phyloP scores from a whole-genome alignment of 257 asterid species.

The Jasminum sambac region DNA sequence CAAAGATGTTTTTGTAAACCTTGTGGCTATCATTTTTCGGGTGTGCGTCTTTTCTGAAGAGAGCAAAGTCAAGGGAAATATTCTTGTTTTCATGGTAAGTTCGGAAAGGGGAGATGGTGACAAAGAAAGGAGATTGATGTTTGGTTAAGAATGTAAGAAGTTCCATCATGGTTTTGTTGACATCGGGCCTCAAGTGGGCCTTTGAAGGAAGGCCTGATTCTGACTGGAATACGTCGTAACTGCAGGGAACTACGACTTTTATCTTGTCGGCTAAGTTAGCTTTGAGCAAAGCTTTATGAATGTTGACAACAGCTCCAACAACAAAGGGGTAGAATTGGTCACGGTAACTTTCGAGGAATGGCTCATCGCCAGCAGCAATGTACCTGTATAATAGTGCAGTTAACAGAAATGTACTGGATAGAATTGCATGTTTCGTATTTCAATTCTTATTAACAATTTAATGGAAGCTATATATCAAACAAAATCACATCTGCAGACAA shows the following conservation, averaged over 20 bases:
- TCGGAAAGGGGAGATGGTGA: constrained; percentile 64
- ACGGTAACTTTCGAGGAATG: constrained; percentile 66
- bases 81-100: constrained; percentile 59
- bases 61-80: constrained; percentile 68
- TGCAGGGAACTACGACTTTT: constrained; percentile 72
- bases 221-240: constrained; percentile 59
- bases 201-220: constrained; percentile 57
- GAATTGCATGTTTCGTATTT: not conserved
- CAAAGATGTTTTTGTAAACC: constrained; percentile 64
- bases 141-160: constrained; percentile 62
- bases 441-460: not conserved
- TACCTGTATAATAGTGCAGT: constrained; percentile 42
- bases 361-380: constrained; percentile 79
- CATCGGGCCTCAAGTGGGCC: constrained; percentile 60
- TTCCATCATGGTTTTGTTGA: constrained; percentile 73
- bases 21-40: constrained; percentile 45
- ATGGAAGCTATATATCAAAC: not conserved
- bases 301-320: constrained; percentile 75
- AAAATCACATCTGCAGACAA: not conserved
- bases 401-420: not conserved
- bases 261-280: constrained; percentile 60
- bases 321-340: constrained; percentile 68
- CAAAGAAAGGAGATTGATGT: constrained; percentile 67
- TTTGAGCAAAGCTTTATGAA: constrained; percentile 62
- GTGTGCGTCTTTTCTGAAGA: constrained; percentile 56